phyloP scores from a whole-genome alignment of 2,329 filamentous ascomycete genomes.

The Clarireedia sp. region DNA sequence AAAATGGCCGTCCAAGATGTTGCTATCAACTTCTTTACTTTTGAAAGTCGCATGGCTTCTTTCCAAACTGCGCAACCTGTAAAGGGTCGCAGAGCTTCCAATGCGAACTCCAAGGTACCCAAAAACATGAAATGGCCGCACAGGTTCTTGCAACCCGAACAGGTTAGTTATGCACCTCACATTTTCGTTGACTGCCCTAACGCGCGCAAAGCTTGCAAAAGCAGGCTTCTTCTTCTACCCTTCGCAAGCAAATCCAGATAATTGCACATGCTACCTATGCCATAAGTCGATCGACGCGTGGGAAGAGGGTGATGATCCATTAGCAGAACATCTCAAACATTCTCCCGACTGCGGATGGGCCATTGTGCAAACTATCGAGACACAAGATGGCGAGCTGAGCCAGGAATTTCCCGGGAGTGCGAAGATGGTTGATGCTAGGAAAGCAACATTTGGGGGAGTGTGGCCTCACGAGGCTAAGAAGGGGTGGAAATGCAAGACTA shows the following conservation, averaged over 20 bases:
- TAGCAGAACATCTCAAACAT: constrained; percentile 79
- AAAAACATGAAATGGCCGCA: constrained; percentile 73
- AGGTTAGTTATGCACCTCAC: constrained; percentile 39
- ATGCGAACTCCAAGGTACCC: constrained; percentile 47
- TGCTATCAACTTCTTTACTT: constrained; percentile 49
- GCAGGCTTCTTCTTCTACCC: constrained; percentile 91
- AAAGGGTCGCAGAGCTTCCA: constrained; percentile 63
- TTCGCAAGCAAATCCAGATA: constrained; percentile 67
- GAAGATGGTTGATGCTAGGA: constrained; percentile 67
- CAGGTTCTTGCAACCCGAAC: constrained; percentile 53
- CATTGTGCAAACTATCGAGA: constrained; percentile 56
- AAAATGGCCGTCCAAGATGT: constrained; percentile 23
- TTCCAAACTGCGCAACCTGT: constrained; percentile 61
- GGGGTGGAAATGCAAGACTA: constrained; percentile 81
- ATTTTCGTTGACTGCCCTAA: constrained; percentile 11
- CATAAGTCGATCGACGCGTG: constrained; percentile 79
- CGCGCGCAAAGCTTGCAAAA: constrained; percentile 60
- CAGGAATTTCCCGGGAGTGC: constrained; percentile 67
- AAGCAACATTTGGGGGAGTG: constrained; percentile 69
- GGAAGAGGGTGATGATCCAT: constrained; percentile 78
- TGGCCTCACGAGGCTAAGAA: constrained; percentile 90
- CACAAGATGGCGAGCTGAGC: constrained; percentile 52
- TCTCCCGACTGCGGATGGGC: constrained; percentile 83
- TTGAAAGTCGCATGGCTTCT: constrained; percentile 70
- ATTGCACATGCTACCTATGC: constrained; percentile 85